Evolutionary conservation across 805 yeast species (phyloP).

Genomic region (Wickerhamiella azyma): DNA sequence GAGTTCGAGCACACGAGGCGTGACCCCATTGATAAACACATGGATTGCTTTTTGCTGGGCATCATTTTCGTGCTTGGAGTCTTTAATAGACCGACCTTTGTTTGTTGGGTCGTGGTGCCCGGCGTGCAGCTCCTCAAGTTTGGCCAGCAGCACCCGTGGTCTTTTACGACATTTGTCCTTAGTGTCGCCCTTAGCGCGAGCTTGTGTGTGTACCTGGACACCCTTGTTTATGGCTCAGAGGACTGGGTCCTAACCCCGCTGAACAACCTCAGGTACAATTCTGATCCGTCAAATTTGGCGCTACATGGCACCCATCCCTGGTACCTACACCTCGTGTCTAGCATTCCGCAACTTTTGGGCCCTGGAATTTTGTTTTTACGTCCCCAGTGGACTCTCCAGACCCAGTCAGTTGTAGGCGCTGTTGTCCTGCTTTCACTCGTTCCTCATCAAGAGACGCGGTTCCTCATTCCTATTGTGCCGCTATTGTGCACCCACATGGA

Average conservation of each 20-base stretch:
- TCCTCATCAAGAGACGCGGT: conserved; percentile 92
- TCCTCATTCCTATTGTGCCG: conserved; percentile 68
- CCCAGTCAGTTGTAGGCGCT: conserved; percentile 50
- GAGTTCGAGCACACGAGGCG: conserved; percentile 20
- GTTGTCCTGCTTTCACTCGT: conserved; percentile 46
- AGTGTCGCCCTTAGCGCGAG: conserved; percentile 29
- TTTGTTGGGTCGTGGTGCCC: conserved; percentile 62
- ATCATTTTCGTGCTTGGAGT: conserved; percentile 46
- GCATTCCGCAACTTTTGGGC: conserved; percentile 71
- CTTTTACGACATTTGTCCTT: conserved; percentile 23
- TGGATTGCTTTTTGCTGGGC: conserved; percentile 35
- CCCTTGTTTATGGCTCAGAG: conserved; percentile 28
- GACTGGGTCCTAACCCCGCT: conserved; percentile 49
- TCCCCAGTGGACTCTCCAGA: conserved; percentile 37
- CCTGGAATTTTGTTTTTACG: conserved; percentile 46
- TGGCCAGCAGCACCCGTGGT: conserved; percentile 26
- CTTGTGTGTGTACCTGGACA: conserved; percentile 39
- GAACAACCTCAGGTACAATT: conserved; percentile 65
- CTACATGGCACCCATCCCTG: conserved; percentile 74
- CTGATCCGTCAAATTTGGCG: conserved; percentile 42
- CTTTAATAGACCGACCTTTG: conserved; percentile 77
- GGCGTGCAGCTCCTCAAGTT: conserved; percentile 33
- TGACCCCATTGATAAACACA: conserved; percentile 20
- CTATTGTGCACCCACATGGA: conserved; percentile 44
- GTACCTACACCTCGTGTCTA: conserved; percentile 59